Evolutionary conservation across 192 early-diverging fungal genomes (phyloP).

Genomic region (Spinellus fusiger): DNA sequence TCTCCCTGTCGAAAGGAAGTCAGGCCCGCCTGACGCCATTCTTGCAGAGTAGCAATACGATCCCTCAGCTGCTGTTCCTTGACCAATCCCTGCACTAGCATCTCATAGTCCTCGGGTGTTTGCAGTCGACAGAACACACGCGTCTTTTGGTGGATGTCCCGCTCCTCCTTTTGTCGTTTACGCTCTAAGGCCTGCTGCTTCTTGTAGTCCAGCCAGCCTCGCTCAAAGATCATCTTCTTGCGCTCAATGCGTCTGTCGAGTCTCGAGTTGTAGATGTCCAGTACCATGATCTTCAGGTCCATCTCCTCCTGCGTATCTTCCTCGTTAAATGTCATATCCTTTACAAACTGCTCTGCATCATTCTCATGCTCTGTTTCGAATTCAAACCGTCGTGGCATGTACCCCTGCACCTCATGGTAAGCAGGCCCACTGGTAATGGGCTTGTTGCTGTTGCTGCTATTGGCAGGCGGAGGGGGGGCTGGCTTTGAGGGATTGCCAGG

Average conservation of each 20-base stretch:
- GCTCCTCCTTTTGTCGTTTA: constrained; percentile 81
- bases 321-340: constrained; percentile 90
- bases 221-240: constrained; percentile 88
- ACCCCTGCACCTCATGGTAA: constrained; percentile 95
- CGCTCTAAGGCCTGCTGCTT: constrained; percentile 75
- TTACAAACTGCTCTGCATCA: constrained; percentile 90
- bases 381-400: constrained; percentile 94
- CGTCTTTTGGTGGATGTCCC: constrained; percentile 70
- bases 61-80: constrained; percentile 74
- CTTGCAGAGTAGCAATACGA: constrained; percentile 80
- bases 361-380: constrained; percentile 97
- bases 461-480: constrained; percentile 10
- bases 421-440: constrained; percentile 79
- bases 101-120: constrained; percentile 75
- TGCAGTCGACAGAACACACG: constrained; percentile 87
- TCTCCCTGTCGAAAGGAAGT: constrained; percentile 65
- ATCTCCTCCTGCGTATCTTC: constrained; percentile 81
- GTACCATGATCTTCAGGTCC: constrained; percentile 82
- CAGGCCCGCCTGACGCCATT: constrained; percentile 87
- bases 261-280: constrained; percentile 90
- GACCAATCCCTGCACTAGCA: constrained; percentile 65
- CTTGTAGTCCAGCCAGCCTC: constrained; percentile 80
- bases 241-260: constrained; percentile 76
- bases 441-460: constrained; percentile 25
- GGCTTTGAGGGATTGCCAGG: constrained; percentile 8